These are phyloP conservation scores for Metschnikowia matae DNA, from an alignment of 805 yeast species.

Conservation along the genomic window DNA sequence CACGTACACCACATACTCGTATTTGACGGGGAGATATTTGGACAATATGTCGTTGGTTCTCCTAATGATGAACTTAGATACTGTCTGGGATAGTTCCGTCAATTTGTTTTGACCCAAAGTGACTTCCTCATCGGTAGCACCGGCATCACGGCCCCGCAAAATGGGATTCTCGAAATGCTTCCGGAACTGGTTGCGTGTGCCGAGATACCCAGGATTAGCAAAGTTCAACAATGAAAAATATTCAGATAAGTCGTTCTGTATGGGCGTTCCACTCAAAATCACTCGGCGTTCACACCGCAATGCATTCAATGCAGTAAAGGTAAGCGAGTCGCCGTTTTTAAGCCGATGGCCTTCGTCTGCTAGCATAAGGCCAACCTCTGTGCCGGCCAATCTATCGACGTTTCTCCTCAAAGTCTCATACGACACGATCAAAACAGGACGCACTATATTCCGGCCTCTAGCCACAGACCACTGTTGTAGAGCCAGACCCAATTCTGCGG, in stretches of 20 bases:
- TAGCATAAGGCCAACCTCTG: slow-evolving; percentile 80
- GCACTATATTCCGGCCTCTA: slow-evolving; percentile 78
- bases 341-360: slow-evolving; percentile 42
- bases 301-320: slow-evolving; percentile 83
- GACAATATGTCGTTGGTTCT: slow-evolving; percentile 93
- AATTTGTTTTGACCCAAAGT: slow-evolving; percentile 65
- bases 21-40: slow-evolving; percentile 91
- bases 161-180: slow-evolving; percentile 80
- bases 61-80: slow-evolving; percentile 86
- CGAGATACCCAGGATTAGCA: slow-evolving; percentile 92
- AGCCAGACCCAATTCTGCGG: slow-evolving; percentile 62
- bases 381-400: slow-evolving; percentile 64
- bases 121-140: slow-evolving; percentile 77
- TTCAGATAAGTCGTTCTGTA: slow-evolving; percentile 91
- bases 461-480: slow-evolving; percentile 84
- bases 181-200: slow-evolving; percentile 78
- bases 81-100: slow-evolving; percentile 65
- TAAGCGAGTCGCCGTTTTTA: slow-evolving; percentile 79
- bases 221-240: slow-evolving; percentile 86
- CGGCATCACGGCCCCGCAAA: slow-evolving; percentile 82
- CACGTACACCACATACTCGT: slow-evolving; percentile 95
- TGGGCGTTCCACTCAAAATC: slow-evolving; percentile 93
- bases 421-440: slow-evolving; percentile 90
- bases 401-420: slow-evolving; percentile 91
- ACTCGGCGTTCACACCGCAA: slow-evolving; percentile 84